Evolutionary conservation across 495 filamentous ascomycete genomes (phyloP).

Genomic region (Hypoxylon perforatum): DNA sequence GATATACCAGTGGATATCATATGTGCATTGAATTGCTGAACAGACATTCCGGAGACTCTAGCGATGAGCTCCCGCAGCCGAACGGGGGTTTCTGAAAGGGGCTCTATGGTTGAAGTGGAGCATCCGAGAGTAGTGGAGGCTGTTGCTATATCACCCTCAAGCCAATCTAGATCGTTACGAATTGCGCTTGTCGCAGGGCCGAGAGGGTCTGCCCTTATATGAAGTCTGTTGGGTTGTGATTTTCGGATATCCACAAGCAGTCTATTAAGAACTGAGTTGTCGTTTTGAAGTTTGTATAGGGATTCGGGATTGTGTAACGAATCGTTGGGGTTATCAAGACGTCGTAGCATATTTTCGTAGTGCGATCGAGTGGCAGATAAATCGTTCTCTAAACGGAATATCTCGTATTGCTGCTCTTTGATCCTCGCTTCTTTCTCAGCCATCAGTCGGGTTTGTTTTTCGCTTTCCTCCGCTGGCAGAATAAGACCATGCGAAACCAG

Average conservation of each 20-base stretch:
- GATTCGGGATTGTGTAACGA: background rate
- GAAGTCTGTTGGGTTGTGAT: background rate
- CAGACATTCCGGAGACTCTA: background rate
- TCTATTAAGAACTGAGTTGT: background rate
- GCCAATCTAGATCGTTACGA: background rate
- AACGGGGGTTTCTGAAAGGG: background rate
- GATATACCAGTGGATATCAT: background rate
- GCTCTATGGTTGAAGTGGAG: background rate
- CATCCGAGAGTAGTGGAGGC: background rate
- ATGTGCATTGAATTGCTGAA: background rate
- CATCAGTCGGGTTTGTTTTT: background rate
- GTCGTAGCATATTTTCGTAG: background rate
- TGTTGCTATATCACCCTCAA: background rate
- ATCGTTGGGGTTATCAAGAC: background rate
- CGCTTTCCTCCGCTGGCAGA: background rate
- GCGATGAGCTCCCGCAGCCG: background rate
- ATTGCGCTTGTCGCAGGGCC: background rate
- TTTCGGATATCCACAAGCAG: background rate
- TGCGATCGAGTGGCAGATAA: background rate
- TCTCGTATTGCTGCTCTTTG: background rate
- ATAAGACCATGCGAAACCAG: background rate
- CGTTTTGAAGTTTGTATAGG: background rate
- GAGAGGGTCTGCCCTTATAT: background rate
- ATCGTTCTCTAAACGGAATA: background rate
- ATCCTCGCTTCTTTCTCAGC: conserved; percentile 2